phyloP scores from a whole-genome alignment of 345 rosid species.

The Kernera saxatilis region DNA sequence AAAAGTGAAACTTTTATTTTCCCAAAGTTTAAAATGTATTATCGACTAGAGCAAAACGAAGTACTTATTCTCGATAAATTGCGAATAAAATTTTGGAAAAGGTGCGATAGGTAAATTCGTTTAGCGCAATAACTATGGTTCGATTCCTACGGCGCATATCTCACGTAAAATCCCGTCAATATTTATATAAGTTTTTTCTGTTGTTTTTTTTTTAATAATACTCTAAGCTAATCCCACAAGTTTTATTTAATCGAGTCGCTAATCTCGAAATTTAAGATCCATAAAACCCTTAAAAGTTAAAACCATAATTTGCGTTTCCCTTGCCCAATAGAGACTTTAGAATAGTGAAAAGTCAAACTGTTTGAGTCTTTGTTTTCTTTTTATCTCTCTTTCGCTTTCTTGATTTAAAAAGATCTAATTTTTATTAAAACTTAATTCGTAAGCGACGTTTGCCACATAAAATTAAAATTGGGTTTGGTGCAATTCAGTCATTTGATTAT shows the following conservation, averaged over 20 bases:
- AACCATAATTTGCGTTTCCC: background rate
- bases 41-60: no score
- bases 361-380: background rate
- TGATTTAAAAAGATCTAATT: background rate
- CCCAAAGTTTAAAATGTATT: no score
- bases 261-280: conserved; percentile 25
- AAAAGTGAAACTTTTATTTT: no score
- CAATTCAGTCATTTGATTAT: conserved; percentile 12
- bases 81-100: no score
- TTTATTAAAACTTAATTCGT: conserved; percentile 4
- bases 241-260: conserved; percentile 4
- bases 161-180: background rate
- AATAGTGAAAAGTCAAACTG: conserved; percentile 16
- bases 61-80: no score
- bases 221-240: background rate
- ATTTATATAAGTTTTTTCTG: no score
- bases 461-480: conserved; percentile 32
- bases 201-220: no score
- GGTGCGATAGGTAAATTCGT: background rate
- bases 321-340: background rate
- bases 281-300: background rate
- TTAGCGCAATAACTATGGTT: background rate
- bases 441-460: conserved; percentile 28
- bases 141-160: background rate
- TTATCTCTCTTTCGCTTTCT: background rate